These are phyloP conservation scores for Dioszegia hungarica DNA, from an alignment of 768 basidiomycete species.

Conservation along the genomic window DNA sequence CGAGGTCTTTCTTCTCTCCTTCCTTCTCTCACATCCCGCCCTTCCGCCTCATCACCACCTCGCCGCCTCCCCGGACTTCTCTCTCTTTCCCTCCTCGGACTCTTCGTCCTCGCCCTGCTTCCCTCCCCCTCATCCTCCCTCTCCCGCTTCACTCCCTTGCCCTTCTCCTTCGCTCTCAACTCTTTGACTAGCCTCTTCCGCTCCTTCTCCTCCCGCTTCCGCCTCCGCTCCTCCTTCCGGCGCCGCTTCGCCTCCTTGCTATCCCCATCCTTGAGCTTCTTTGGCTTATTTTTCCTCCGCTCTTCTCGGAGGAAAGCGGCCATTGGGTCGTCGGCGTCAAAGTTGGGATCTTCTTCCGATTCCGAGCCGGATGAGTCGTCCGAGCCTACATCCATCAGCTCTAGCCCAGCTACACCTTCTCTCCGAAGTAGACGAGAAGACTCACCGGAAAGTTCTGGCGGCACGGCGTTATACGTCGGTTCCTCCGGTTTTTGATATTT, in stretches of 20 bases:
- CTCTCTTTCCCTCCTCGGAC: background rate
- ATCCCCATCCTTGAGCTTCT: conserved; percentile 56
- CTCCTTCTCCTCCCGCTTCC: conserved; percentile 54
- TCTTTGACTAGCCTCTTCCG: conserved; percentile 9
- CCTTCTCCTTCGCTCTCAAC: conserved; percentile 3
- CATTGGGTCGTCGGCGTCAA: conserved; percentile 98
- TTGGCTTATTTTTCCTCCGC: conserved; percentile 53
- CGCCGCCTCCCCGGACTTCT: background rate
- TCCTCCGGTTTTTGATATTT: conserved; percentile 80
- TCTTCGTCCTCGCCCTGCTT: conserved; percentile 1
- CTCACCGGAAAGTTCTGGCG: conserved; percentile 63
- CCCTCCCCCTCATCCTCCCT: background rate
- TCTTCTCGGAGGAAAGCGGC: conserved; percentile 79
- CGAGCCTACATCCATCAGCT: conserved; percentile 1
- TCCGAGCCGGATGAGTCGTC: conserved; percentile 14
- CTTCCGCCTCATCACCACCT: background rate
- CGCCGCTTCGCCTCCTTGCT: conserved; percentile 65
- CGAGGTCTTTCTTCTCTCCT: background rate
- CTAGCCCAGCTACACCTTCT: too few species aligned
- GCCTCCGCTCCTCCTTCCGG: conserved; percentile 68
- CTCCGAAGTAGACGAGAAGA: background rate
- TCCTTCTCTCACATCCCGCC: background rate
- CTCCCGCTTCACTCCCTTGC: background rate
- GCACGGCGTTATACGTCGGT: conserved; percentile 81
- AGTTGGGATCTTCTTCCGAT: conserved; percentile 43